Evolutionary conservation across 2,329 filamentous ascomycete species (phyloP).

Genomic region (Ceratocystis cacaofunesta): DNA sequence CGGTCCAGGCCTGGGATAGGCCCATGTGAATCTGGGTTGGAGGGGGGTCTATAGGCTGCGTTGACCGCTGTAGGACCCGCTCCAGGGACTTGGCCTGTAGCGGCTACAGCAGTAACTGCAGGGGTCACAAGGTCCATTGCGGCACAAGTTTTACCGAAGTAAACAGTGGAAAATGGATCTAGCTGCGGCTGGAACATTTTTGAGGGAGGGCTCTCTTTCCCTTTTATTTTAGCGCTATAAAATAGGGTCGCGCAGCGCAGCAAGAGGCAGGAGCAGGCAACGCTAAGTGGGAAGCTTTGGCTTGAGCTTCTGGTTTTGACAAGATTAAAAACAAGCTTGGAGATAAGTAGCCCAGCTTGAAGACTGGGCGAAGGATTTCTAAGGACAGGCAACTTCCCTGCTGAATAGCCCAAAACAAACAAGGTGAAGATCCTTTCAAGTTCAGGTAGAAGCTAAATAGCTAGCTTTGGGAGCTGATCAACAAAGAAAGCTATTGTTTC

Average conservation of each 20-base stretch:
- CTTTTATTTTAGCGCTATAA: too few relatives aligned
- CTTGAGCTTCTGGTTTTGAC: neutral
- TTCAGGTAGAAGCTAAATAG: neutral
- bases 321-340: neutral
- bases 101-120: neutral
- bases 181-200: conserved; percentile 43
- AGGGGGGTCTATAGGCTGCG: neutral
- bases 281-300: neutral
- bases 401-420: neutral
- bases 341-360: neutral
- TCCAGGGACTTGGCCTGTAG: neutral
- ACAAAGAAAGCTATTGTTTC: neutral
- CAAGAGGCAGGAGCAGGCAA: neutral
- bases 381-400: conserved; percentile 2
- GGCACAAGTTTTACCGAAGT: conserved; percentile 19
- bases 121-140: neutral
- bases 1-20: neutral
- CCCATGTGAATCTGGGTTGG: neutral
- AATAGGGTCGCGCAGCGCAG: neutral
- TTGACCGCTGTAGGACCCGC: neutral
- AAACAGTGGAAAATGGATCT: conserved; percentile 33
- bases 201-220: neutral
- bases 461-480: neutral
- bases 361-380: neutral
- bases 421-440: neutral